Percentiles rank a stretch among this genome's conserved stretches.
phyloP scores from a whole-genome alignment of 148 eudicot species.

The Dysphania ambrosioides region DNA sequence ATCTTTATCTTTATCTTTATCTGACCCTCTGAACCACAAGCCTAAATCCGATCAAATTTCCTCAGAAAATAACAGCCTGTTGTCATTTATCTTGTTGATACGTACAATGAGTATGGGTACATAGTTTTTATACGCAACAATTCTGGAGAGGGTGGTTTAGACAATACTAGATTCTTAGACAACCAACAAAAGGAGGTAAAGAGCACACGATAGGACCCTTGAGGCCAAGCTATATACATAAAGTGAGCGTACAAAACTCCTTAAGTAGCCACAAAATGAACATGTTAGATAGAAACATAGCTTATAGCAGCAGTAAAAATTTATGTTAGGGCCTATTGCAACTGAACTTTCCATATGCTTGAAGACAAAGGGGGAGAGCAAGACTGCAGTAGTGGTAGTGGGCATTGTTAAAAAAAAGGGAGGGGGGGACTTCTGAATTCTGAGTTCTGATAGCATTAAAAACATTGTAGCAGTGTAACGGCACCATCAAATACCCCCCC shows the following conservation, averaged over 20 bases:
- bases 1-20: conserved; percentile 6
- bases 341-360: conserved; percentile 8
- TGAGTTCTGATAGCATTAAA: conserved; percentile 7
- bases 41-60: conserved; percentile 3
- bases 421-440: background rate
- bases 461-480: background rate
- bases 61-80: background rate
- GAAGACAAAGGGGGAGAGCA: conserved; percentile 16
- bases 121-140: too few relatives aligned
- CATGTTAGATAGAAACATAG: background rate
- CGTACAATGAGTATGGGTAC: too few relatives aligned
- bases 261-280: background rate
- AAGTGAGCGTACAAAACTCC: background rate
- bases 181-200: background rate
- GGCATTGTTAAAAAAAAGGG: background rate
- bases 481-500: background rate
- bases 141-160: too few relatives aligned
- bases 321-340: background rate
- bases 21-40: conserved; percentile 11
- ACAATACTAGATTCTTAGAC: too few relatives aligned
- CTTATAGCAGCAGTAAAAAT: background rate
- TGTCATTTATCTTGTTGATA: background rate
- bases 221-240: background rate
- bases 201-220: background rate
- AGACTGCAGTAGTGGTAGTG: background rate